phyloP scores from a whole-genome alignment of 345 rosid genomes.

The Fremontodendron californicum region DNA sequence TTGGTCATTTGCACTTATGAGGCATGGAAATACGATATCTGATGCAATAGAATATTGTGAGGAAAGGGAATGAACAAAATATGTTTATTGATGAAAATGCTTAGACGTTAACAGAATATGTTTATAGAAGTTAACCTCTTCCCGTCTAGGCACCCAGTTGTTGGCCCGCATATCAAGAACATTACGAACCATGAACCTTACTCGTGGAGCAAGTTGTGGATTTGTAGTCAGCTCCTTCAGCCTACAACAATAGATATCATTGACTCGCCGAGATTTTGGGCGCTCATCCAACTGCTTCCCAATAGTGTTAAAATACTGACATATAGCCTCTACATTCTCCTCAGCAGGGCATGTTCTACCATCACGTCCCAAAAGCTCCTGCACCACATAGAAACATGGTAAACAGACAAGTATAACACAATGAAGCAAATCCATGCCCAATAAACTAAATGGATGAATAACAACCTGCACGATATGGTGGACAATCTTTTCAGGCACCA shows the following conservation, averaged over 20 bases:
- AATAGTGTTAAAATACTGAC: constrained; percentile 71
- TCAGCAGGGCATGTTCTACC: constrained; percentile 67
- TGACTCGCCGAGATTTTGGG: constrained; percentile 45
- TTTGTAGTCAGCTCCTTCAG: constrained; percentile 54
- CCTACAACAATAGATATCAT: constrained; percentile 54
- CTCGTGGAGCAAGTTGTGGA: constrained; percentile 53
- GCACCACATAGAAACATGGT: constrained; percentile 16
- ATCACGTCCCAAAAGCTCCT: constrained; percentile 83
- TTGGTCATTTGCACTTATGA: background rate
- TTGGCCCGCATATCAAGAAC: constrained; percentile 58
- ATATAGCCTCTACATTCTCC: constrained; percentile 87
- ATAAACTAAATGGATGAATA: background rate
- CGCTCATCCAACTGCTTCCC: constrained; percentile 81
- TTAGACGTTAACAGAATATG: background rate
- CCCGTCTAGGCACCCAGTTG: constrained; percentile 69
- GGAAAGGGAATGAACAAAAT: background rate
- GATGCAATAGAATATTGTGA: background rate
- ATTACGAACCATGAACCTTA: constrained; percentile 75
- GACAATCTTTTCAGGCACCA: constrained; percentile 76
- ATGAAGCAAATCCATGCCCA: background rate
- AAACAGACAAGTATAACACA: constrained; percentile 4
- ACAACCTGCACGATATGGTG: constrained; percentile 80
- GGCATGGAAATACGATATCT: background rate
- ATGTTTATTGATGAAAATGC: background rate
- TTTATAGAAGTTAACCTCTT: constrained; percentile 37